These are phyloP conservation scores for Lantana camara DNA, from an alignment of 257 asterid species.

Conservation along the genomic window DNA sequence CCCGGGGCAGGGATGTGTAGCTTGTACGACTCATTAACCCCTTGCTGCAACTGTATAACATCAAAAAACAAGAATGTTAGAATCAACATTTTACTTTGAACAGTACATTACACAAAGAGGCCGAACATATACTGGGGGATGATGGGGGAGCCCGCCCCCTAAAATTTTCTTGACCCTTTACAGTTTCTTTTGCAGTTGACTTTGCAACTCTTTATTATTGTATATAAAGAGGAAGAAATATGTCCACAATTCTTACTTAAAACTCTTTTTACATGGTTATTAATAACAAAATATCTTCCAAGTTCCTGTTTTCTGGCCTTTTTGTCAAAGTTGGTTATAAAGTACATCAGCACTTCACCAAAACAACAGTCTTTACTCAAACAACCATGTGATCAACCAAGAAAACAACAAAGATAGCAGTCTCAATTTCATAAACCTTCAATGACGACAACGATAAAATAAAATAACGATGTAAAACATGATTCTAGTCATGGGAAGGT, in stretches of 20 bases:
- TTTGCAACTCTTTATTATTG: too few species aligned
- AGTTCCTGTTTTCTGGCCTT: not conserved
- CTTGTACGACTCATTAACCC: slow-evolving; percentile 76
- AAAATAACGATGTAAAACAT: too few species aligned
- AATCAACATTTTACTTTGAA: not conserved
- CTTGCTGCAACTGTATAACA: slow-evolving; percentile 70
- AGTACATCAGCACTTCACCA: slow-evolving; percentile 3
- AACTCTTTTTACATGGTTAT: not conserved
- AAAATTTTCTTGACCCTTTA: not conserved
- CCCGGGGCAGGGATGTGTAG: slow-evolving; percentile 54
- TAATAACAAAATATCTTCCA: not conserved
- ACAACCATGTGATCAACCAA: not conserved
- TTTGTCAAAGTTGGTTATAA: not conserved
- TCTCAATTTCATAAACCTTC: not conserved
- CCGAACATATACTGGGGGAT: too few species aligned
- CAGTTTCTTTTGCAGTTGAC: too few species aligned
- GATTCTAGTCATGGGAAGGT: too few species aligned
- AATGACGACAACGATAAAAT: too few species aligned
- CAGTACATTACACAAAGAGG: not conserved
- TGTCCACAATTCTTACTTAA: too few species aligned
- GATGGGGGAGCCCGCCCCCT: too few species aligned
- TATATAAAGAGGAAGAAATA: too few species aligned
- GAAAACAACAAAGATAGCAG: not conserved
- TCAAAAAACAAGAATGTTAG: slow-evolving; percentile 17
- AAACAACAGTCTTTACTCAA: not conserved